Evolutionary conservation across 305 asterid genomes (phyloP).

Genomic region (Rubia peregrina): DNA sequence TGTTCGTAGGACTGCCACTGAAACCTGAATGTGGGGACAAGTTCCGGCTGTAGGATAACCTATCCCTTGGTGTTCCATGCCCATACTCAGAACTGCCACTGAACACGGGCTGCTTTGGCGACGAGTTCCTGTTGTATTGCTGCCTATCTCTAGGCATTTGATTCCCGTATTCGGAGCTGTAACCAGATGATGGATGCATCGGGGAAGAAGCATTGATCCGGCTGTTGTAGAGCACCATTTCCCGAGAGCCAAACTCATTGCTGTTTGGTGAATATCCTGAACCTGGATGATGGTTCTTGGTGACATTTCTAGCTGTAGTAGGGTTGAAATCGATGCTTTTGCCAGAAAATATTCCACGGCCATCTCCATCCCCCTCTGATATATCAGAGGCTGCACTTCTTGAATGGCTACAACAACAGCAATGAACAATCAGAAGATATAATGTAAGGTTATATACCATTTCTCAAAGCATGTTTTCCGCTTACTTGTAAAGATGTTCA

Average conservation of each 20-base stretch:
- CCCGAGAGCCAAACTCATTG: background rate
- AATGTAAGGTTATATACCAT: background rate
- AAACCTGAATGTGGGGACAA: background rate
- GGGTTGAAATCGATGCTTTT: constrained; percentile 10
- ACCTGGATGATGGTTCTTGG: constrained; percentile 8
- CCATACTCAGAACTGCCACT: constrained; percentile 2
- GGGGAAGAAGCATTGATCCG: background rate
- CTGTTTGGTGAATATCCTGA: background rate
- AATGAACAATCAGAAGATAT: background rate
- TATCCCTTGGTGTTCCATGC: constrained; percentile 5
- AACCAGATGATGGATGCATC: background rate
- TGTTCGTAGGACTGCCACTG: constrained; percentile 10
- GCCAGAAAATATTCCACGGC: constrained; percentile 10
- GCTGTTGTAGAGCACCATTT: constrained; percentile 14
- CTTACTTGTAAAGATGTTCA: constrained; percentile 22
- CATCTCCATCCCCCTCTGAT: constrained; percentile 16
- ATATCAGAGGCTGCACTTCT: constrained; percentile 17
- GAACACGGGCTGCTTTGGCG: constrained; percentile 1
- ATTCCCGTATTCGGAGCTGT: too few relatives aligned
- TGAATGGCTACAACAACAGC: constrained; percentile 18
- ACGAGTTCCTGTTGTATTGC: constrained; percentile 9
- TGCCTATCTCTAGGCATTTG: background rate
- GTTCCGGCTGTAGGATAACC: constrained; percentile 13
- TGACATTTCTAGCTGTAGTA: constrained; percentile 9
- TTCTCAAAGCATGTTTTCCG: background rate